Evolutionary conservation across 345 rosid genomes (phyloP).

Genomic region (Triadica sebifera): DNA sequence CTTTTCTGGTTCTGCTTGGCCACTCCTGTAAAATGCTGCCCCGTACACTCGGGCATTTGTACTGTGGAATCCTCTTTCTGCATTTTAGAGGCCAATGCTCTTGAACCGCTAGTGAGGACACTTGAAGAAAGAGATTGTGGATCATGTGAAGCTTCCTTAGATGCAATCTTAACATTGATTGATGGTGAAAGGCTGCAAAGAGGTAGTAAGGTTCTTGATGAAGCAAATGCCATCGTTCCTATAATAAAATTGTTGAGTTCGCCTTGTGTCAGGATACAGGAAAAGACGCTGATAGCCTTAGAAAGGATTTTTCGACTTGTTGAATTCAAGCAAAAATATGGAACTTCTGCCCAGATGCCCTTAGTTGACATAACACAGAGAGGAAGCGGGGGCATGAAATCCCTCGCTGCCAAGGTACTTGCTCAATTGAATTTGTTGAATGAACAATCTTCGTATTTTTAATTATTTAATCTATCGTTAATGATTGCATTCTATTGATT

Average conservation of each 20-base stretch:
- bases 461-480: background rate
- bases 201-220: slow-evolving; percentile 22
- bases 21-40: slow-evolving; percentile 21
- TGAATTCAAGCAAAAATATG: slow-evolving; percentile 26
- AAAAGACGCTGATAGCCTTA: slow-evolving; percentile 18
- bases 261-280: slow-evolving; percentile 16
- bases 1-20: slow-evolving; percentile 21
- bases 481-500: background rate
- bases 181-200: slow-evolving; percentile 22
- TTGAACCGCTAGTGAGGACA: slow-evolving; percentile 21
- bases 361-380: slow-evolving; percentile 34
- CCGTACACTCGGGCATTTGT: slow-evolving; percentile 30
- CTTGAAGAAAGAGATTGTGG: slow-evolving; percentile 25
- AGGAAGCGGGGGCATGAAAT: slow-evolving; percentile 31
- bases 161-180: slow-evolving; percentile 32
- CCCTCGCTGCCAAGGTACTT: slow-evolving; percentile 30
- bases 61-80: slow-evolving; percentile 32
- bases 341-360: slow-evolving; percentile 22
- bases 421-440: slow-evolving; percentile 25
- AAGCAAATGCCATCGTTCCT: slow-evolving; percentile 25
- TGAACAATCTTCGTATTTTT: slow-evolving; percentile 31
- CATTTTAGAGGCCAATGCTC: slow-evolving; percentile 29
- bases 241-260: slow-evolving; percentile 28
- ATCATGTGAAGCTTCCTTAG: slow-evolving; percentile 27
- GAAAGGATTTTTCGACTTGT: slow-evolving; percentile 23